Evolutionary conservation across 116 monocot species (phyloP), one percentile per base, ranked within the genome.

Genomic region (Cymodocea nodosa): DNA sequence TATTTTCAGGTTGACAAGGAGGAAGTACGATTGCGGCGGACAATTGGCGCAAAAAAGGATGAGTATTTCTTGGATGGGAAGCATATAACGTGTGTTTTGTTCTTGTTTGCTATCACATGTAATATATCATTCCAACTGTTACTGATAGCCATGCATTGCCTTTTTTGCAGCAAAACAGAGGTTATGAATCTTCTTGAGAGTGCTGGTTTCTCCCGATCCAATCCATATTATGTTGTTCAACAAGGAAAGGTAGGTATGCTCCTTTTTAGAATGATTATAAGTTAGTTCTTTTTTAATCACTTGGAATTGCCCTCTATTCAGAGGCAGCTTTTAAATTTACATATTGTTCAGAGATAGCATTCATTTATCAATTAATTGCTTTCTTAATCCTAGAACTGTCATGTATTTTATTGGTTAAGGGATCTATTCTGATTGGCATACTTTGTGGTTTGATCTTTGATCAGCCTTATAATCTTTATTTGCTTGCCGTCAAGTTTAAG

Each of bases 141-240:
- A 44, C 5, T 44, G 23, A 50, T 14, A 8, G 35, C 53, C 52
- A 52, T 9, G 39, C 18, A 44, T 56, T 35, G 25, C 53, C n/a
- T 54, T 49, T 49, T 50, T 71, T 79, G 17, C 71, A 98, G 97
- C 55, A 98, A 98, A 84, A 91, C 87, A 23, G 92, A 98, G 80
- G 97, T 92, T 51, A 88, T 92, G 92, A 98, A 98, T 83, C 78
- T 98, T 65, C 77, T 98, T 52, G 97, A 98, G 73, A 98, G 97
- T 80, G 97, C 97, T 76, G 97, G 97, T 60, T 98, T 98, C 68
- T 98, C 97, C 74, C 88, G 89, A 30, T 98, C 97, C 35, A 98
- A 98, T 84, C 97, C 97, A 37, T 98, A 98, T 71, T 98, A 98
- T 79, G 92, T 98, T 78, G 97, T 98, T 68, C 97, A 98, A 62